These are phyloP conservation scores for Colletotrichum lentis DNA, from an alignment of 2,329 filamentous ascomycete species.

Conservation along the genomic window DNA sequence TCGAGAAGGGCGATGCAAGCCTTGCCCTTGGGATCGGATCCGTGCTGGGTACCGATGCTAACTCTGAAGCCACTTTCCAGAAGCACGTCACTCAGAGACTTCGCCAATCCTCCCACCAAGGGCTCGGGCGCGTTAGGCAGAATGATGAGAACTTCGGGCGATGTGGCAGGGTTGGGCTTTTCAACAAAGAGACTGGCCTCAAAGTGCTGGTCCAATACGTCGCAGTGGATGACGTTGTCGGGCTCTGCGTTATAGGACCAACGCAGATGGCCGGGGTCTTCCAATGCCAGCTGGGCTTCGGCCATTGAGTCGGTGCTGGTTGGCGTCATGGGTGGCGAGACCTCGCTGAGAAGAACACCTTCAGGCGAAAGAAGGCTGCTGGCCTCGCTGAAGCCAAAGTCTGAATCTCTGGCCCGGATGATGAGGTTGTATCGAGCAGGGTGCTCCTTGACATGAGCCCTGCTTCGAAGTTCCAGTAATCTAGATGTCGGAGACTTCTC, in stretches of 20 bases:
- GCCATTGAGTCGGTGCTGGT: slow-evolving; percentile 12
- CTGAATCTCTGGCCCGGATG: slow-evolving; percentile 39
- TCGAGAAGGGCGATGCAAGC: slow-evolving; percentile 60
- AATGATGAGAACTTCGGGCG: slow-evolving; percentile 11
- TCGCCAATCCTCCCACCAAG: background rate
- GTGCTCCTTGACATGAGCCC: slow-evolving; percentile 39
- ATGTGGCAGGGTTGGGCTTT: background rate
- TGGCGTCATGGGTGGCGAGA: background rate
- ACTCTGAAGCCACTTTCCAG: slow-evolving; percentile 12
- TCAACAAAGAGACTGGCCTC: slow-evolving; percentile 9
- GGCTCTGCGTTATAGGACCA: background rate
- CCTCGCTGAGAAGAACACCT: slow-evolving; percentile 44
- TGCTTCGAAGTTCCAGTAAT: slow-evolving; percentile 44
- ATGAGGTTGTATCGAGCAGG: slow-evolving; percentile 48
- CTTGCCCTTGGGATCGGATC: slow-evolving; percentile 40
- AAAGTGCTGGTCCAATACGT: slow-evolving; percentile 27
- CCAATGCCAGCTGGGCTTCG: background rate
- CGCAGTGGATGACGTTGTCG: background rate
- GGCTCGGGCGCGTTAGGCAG: slow-evolving; percentile 6
- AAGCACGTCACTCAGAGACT: background rate
- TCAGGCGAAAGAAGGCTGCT: slow-evolving; percentile 42
- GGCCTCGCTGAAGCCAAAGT: slow-evolving; percentile 37
- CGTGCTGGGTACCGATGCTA: slow-evolving; percentile 2
- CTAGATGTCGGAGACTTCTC: slow-evolving; percentile 37
- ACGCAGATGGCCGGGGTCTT: background rate